Base-by-base conservation (phyloP, 2,329 filamentous ascomycete species). In the Botrytis squamosa region DNA sequence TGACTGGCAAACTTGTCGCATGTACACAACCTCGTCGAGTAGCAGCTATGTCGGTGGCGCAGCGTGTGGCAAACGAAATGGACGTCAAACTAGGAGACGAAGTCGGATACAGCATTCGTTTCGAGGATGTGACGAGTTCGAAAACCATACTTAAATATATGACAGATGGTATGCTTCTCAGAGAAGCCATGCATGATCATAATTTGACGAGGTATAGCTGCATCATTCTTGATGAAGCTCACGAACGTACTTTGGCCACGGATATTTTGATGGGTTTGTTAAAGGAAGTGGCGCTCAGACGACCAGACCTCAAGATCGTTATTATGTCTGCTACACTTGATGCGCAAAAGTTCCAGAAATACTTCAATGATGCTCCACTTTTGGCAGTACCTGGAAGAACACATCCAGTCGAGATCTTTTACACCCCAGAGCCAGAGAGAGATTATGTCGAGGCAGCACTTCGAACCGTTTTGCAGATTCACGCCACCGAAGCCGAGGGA, bases 311-410 rank as follows among this genome's bases (percentile, higher is more conserved):
- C 80, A 99, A 99, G 86, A 93, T 99, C 80, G 96, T 99, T 81
- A 96, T 99, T 87, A 99, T 98, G 91, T 98, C 95, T 81, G 96
- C 96, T 75, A 99, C 96, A 16, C 88, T 99, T 72, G 96, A 99
- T 84, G 96, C 96, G 8, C 92, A 97, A 81, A 99, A 99, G 84
- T 99, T 99, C 82, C 96, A 98, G 83, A 91, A 91, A 75, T 99
- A 99, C 85, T 99, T 99, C 86, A 93, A 94, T 84, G 90, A 97
- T 79, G 96, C 96, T 7, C 96, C 96, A 10, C 87, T 99, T 59
- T 89, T 99, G 70, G 94, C 95, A 38, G 96, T 99, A 4, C 96
- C 96, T 52, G 96, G 96, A 81, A 91, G 96, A 83, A 99, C 96
- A 33, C 92, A 97, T 82, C 95, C 96, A 9, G 96, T 99, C 80